These are phyloP conservation scores for Delitschia confertaspora DNA, from an alignment of 495 filamentous ascomycete species.

Conservation along the genomic window DNA sequence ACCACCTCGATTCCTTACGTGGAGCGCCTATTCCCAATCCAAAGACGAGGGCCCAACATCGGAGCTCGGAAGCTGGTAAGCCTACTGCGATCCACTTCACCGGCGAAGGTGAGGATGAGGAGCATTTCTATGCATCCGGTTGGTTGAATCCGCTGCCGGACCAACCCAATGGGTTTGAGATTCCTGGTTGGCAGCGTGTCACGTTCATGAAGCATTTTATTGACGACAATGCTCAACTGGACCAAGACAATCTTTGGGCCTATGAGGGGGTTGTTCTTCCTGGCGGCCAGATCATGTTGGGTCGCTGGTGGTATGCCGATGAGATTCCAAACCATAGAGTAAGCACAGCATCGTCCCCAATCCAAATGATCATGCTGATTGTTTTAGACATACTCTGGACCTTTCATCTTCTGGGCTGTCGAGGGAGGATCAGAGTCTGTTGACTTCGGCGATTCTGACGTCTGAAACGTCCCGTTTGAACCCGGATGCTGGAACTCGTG, in stretches of 20 bases:
- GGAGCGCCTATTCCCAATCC: neutral
- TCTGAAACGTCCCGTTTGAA: too few relatives aligned
- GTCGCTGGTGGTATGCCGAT: slow-evolving; percentile 32
- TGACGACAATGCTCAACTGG: slow-evolving; percentile 13
- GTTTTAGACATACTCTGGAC: slow-evolving; percentile 39
- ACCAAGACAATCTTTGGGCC: slow-evolving; percentile 31
- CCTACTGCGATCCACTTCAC: slow-evolving; percentile 22
- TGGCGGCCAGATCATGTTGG: slow-evolving; percentile 35
- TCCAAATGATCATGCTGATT: slow-evolving; percentile 26
- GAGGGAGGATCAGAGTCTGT: slow-evolving; percentile 14
- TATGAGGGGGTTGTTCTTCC: slow-evolving; percentile 39
- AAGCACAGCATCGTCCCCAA: slow-evolving; percentile 31
- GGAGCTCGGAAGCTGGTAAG: slow-evolving; percentile 4
- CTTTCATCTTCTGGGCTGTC: slow-evolving; percentile 50
- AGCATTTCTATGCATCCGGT: slow-evolving; percentile 28
- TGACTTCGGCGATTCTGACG: slow-evolving; percentile 1
- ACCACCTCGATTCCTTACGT: slow-evolving; percentile 21
- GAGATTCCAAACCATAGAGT: slow-evolving; percentile 21
- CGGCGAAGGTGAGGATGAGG: slow-evolving; percentile 24
- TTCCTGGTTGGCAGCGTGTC: slow-evolving; percentile 36
- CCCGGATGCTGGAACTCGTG: too few relatives aligned
- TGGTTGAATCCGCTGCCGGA: slow-evolving; percentile 35
- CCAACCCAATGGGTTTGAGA: slow-evolving; percentile 25
- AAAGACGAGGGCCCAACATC: slow-evolving; percentile 31
- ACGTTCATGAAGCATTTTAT: slow-evolving; percentile 36